Conservation (phyloP, 768 basidiomycete genomes). For the Auriculariales sp. region DNA sequence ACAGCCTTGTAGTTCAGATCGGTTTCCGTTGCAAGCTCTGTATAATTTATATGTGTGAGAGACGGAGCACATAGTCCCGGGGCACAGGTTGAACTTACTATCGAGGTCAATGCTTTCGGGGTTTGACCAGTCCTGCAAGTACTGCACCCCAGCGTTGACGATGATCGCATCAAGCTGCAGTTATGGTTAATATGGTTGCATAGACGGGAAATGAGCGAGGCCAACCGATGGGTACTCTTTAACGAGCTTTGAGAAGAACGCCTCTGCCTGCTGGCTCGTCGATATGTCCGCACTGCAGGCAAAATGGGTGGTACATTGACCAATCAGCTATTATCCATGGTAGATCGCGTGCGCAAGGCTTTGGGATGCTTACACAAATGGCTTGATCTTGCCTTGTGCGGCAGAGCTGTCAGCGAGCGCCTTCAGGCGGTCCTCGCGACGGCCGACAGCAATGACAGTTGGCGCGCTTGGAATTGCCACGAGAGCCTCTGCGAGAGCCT, state of each 20-base stretch:
- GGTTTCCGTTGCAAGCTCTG: conserved; percentile 32
- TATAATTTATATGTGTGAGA: conserved; percentile 1
- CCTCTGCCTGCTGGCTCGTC: conserved; percentile 22
- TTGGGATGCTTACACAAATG: conserved; percentile 11
- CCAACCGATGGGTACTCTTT: conserved; percentile 33
- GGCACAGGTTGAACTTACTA: conserved; percentile 15
- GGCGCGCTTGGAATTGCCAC: conserved; percentile 32
- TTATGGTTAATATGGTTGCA: background rate
- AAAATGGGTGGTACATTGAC: background rate
- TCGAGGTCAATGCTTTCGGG: conserved; percentile 27
- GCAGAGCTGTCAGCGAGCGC: conserved; percentile 21
- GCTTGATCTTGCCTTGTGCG: conserved; percentile 21
- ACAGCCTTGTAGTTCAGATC: conserved; percentile 40
- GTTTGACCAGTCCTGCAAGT: conserved; percentile 29
- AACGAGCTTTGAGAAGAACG: conserved; percentile 26
- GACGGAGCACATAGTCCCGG: background rate
- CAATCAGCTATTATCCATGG: too few species aligned
- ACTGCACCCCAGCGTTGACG: conserved; percentile 39
- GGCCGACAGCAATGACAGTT: conserved; percentile 34
- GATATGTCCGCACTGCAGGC: conserved; percentile 20
- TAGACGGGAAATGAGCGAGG: background rate
- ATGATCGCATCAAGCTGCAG: conserved; percentile 40
- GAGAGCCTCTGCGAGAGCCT: conserved; percentile 34
- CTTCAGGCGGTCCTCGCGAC: conserved; percentile 38
- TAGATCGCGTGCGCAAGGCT: background rate